Evolutionary conservation across 2,329 filamentous ascomycete genomes (phyloP), one percentile per base, ranked within the genome.

Genomic region (Epichloe glyceriae): DNA sequence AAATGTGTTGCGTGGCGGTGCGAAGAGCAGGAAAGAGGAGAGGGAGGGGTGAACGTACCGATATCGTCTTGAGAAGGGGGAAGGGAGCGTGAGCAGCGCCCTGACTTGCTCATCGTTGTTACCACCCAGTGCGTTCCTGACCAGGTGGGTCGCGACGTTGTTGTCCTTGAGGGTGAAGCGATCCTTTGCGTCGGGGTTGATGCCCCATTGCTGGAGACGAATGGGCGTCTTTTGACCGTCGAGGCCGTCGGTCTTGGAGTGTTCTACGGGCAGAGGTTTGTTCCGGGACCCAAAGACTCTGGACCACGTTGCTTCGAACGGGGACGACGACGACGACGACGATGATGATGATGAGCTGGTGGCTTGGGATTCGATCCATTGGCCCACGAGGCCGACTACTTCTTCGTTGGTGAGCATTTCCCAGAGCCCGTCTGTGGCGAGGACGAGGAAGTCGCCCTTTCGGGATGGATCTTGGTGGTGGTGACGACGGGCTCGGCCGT

Each of bases 351-450:
- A n/a, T 14, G 35, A n/a, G 15, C 14, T 14, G 35, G 35, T 33
- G 37, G 72, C 71, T 64, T 96, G 86, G 20, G 80, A 81, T 66
- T 98, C 93, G 46, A 98, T 81, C 93, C 93, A 98, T 67, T 95
- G 88, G 15, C 91, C 94, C 4, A 98, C 93, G 2, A 98, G 79
- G 0, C 93, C 93, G 47, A 98, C 86, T 1, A 96, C 93, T 71
- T 98, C 93, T 64, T 98, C 93, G 61, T 97, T 98, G 46, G 88
- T 96, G 54, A 98, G 76, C 93, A 97, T 97, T 70, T 98, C 93
- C 93, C 93, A 98, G 1, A 98, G 76, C 4, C 93, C 93, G 64
- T 98, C 93, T 0, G 93, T 96, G 20, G 93, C 93, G 75, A 98
- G 83, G 54, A 98, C 91, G 12, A 98, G 75, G 61, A 98, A 98